Evolutionary conservation across 192 early-diverging fungal genomes (phyloP), one percentile per base, ranked within the genome.

Genomic region (Backusella liffmaniae): DNA sequence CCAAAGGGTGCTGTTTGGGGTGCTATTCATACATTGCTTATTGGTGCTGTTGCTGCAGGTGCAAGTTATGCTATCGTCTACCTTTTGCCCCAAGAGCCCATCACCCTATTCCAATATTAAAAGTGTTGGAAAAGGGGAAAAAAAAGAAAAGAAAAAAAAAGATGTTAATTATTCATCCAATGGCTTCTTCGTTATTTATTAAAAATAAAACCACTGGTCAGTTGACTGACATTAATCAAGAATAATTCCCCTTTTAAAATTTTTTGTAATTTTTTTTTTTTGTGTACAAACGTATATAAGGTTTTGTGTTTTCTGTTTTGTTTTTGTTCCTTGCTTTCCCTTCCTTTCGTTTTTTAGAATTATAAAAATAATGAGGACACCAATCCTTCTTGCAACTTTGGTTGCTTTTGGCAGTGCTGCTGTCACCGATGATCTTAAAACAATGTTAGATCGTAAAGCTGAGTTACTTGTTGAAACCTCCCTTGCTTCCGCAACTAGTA

Each of bases 21-120:
- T 67, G 84, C 86, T 34, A 37, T 85, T n/a, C 82, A 86, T 34
- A 88, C 84, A 0, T 66, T 85, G 23, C 10, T 83, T 29, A 84
- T 88, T 34, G 87, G 87, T 34, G 84, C 84, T 4, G 32, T 80
- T 12, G 87, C 87, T 18, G 87, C 87, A 2, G 86, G 65, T 44
- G 80, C 83, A 44, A 75, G 72, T 73, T 83, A 77, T 72, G 75
- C 75, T 15, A 77, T 83, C 29, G 74, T 79, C 9, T 67, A 73
- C 42, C 71, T 78, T 16, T 35, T 78, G 9, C 73, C 73, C 5
- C 39, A 42, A 44, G 73, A 75, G 46, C 70, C 39, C 18, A 56
- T 56, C 53, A n/a, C 21, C 7, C 8, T 56, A 6, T 56, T 56
- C 21, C 53, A 56, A 56, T 44, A 44, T 44, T 44, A 44, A 16